Base-by-base conservation (phyloP, 73 alveolate species). In the Paraurostyla sp. region DNA sequence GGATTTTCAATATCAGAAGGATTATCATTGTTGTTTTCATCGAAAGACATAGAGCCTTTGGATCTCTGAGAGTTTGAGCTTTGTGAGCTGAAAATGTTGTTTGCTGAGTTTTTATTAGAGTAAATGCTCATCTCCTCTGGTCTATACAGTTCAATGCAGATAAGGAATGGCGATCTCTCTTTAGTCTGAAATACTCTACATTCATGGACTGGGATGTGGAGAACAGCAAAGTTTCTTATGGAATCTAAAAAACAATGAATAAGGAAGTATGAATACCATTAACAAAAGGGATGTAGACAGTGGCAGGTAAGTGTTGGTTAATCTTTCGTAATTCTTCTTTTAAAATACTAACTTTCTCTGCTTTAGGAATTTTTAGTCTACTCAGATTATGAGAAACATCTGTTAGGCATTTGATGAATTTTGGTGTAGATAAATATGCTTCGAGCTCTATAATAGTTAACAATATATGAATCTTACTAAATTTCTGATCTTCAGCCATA, bases 151-250 rank as follows among this genome's bases (percentile, higher is more conserved):
- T 96, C 99, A 27, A 94, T 76, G 50, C 96, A 89, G 38, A 96
- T 50, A 92, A 92, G 76, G 80, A 76, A 78, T 36, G 98, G 98
- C 4, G 96, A 93, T 43, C 98, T 78, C 59, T 92, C 98, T 65
- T 96, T 96, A 11, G 99, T 92, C 50, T 92, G 80, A 76, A 96
- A 94, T 23, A 92, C 90, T 76, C 91, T 87, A 43, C 94, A 91
- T 87, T 96, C 99, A 0, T 92, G 84, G 7, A 84, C 91, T 22
- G 95, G 95, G 20, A 96, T 90, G 41, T 88, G 94, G 56, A 88
- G 86, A 35, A 96, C 94, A 49, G 93, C 83, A 82, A 80, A 93
- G 85, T 95, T 91, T 80, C 97, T 86, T 36, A 92, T 88, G 30
- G 96, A 87, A 36, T 81, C 87, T 73, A 48, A 51, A 33, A 38